These are phyloP conservation scores for Populus trichocarpa DNA, from an alignment of 441 rosid genomes.

Conservation along the genomic window DNA sequence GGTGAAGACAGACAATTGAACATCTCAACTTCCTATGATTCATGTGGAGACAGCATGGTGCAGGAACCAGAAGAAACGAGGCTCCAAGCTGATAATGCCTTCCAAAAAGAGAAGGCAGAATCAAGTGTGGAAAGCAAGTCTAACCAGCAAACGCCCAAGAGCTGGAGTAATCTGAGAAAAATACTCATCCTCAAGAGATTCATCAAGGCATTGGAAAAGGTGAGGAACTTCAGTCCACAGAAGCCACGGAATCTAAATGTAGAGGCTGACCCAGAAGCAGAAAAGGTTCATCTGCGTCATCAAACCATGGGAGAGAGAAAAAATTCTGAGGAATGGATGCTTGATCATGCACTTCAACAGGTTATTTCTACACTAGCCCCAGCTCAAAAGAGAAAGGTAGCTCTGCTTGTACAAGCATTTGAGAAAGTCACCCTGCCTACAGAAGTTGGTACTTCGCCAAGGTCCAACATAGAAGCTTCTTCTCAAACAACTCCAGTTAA, in stretches of 20 bases:
- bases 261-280: conserved; percentile 40
- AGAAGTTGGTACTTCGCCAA: conserved; percentile 16
- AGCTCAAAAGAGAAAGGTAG: conserved; percentile 83
- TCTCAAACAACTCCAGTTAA: conserved; percentile 26
- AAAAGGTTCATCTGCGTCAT: conserved; percentile 48
- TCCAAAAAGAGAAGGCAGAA: conserved; percentile 29
- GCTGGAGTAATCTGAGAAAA: conserved; percentile 83
- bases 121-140: conserved; percentile 27
- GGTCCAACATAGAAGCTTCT: conserved; percentile 21
- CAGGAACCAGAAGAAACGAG: conserved; percentile 15
- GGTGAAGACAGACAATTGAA: conserved; percentile 27
- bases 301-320: conserved; percentile 57
- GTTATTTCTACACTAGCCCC: conserved; percentile 72
- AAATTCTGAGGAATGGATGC: conserved; percentile 87
- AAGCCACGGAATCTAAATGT: conserved; percentile 29
- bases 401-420: conserved; percentile 82
- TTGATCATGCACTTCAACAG: conserved; percentile 86
- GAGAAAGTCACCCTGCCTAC: conserved; percentile 55
- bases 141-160: conserved; percentile 42
- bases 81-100: conserved; percentile 12
- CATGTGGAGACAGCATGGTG: conserved; percentile 15
- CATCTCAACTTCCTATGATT: conserved; percentile 26
- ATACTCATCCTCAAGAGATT: conserved; percentile 68
- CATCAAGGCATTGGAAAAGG: conserved; percentile 72
- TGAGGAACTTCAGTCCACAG: conserved; percentile 48